These are phyloP conservation scores for Jasminum sambac DNA, from an alignment of 257 asterid genomes.

Conservation along the genomic window DNA sequence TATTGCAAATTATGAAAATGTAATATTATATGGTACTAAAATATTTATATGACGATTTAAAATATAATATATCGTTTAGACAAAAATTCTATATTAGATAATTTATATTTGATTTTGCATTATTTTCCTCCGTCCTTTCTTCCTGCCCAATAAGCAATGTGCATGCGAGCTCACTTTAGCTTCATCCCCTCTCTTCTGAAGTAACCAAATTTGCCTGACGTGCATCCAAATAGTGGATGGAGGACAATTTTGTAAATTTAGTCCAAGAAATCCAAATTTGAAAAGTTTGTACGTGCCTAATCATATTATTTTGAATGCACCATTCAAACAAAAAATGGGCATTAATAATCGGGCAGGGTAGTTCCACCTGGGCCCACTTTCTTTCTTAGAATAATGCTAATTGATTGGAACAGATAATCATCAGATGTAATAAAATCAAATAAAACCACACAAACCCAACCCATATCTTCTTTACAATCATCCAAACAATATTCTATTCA, in stretches of 20 bases:
- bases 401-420: conserved; percentile 31
- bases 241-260: conserved; percentile 38
- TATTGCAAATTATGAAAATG: too few relatives aligned
- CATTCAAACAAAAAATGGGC: not conserved
- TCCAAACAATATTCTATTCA: conserved; percentile 21
- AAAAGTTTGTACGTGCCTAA: conserved; percentile 25
- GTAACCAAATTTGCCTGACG: not conserved
- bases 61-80: too few relatives aligned
- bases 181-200: too few relatives aligned
- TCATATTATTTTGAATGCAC: conserved; percentile 32
- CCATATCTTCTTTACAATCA: conserved; percentile 43
- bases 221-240: not conserved
- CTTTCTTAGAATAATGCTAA: conserved; percentile 5
- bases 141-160: too few relatives aligned
- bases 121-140: too few relatives aligned
- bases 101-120: too few relatives aligned
- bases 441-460: conserved; percentile 29
- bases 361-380: conserved; percentile 51
- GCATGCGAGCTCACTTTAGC: too few relatives aligned
- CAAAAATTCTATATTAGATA: too few relatives aligned
- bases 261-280: not conserved
- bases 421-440: conserved; percentile 27
- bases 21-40: too few relatives aligned
- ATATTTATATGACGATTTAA: too few relatives aligned
- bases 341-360: conserved; percentile 35